Evolutionary conservation across 768 basidiomycete species (phyloP), one percentile per base, ranked within the genome.

Genomic region (Tulasnella sp.): DNA sequence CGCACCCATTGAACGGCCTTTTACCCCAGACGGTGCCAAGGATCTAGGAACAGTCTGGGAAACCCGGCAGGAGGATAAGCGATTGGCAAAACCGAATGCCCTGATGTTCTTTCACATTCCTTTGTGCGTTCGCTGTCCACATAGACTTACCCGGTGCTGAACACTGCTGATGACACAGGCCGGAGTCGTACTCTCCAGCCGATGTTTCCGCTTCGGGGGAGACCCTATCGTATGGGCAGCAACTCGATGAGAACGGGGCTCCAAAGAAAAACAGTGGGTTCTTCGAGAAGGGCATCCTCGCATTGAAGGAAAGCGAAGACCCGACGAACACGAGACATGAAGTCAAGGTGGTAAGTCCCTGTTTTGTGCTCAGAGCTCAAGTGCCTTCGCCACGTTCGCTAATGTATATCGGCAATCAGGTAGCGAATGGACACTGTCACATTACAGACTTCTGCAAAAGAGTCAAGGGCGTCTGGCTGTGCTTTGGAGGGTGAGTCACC

Each of bases 61-160:
- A 72, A 74, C 39, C 40, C 79, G 11, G 74, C 51, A 61, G 83
- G 84, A 74, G 88, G 92, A 29, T 88, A 92, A 80, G 83, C 87
- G 86, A 77, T 86, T 96, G 3, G 94, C 93, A 5, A 99, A 98
- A 84, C 97, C 97, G 1, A 98, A 98, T 82, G 97, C 95, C 0
- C 84, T 99, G 81, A 93, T 95, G 92, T 98, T 97, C 85, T 98
- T 98, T 90, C 97, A 99, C 81, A 99, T 99, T 70, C 97, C 97
- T 74, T 82, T 98, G 92, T 94, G 82, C 29, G 91, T 86, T 4
- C 72, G 39, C 73, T 23, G 29, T 70, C 35, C 40, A 9, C 74
- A 0, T 37, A 15, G 39, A 42, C 48, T 1, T 15, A 16, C 46
- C 73, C 48, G 39, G 20, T 20, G 73, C 29, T 67, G 13, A 67